Evolutionary conservation across 306 rosid species (phyloP).

Genomic region (Quercus glauca): DNA sequence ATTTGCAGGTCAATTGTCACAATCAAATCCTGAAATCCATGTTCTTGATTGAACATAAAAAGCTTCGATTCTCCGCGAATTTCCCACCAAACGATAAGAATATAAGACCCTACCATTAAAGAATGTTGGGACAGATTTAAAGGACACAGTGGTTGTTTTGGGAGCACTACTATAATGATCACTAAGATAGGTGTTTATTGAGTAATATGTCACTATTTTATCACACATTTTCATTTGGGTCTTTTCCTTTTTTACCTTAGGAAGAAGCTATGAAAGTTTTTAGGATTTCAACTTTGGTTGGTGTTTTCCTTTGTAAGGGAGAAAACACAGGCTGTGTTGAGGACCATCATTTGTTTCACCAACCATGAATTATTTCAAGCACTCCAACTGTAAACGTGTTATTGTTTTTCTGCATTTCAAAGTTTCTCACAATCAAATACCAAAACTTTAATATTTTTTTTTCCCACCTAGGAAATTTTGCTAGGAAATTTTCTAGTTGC

Average conservation of each 20-base stretch:
- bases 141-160: slow-evolving; percentile 11
- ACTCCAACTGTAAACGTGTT: slow-evolving; percentile 43
- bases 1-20: slow-evolving; percentile 34
- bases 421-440: neutral
- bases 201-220: slow-evolving; percentile 16
- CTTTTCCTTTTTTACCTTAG: slow-evolving; percentile 13
- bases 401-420: slow-evolving; percentile 10
- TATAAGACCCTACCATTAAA: slow-evolving; percentile 22
- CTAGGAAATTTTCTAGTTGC: neutral
- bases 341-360: slow-evolving; percentile 38
- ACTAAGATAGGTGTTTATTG: slow-evolving; percentile 20
- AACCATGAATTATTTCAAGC: slow-evolving; percentile 35
- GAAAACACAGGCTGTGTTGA: slow-evolving; percentile 9
- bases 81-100: neutral
- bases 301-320: slow-evolving; percentile 24
- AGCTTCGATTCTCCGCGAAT: slow-evolving; percentile 12
- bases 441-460: neutral
- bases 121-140: slow-evolving; percentile 33
- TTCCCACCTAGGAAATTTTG: neutral
- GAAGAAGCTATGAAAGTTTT: neutral
- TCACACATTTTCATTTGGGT: slow-evolving; percentile 6
- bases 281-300: slow-evolving; percentile 7
- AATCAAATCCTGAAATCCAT: slow-evolving; percentile 41
- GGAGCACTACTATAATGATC: slow-evolving; percentile 15
- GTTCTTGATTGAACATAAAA: slow-evolving; percentile 27